A percentile compares a stretch with the other conserved stretches of the same genome.
phyloP scores from a whole-genome alignment of 2,329 filamentous ascomycete genomes.

The Metarhizium guizhouense region DNA sequence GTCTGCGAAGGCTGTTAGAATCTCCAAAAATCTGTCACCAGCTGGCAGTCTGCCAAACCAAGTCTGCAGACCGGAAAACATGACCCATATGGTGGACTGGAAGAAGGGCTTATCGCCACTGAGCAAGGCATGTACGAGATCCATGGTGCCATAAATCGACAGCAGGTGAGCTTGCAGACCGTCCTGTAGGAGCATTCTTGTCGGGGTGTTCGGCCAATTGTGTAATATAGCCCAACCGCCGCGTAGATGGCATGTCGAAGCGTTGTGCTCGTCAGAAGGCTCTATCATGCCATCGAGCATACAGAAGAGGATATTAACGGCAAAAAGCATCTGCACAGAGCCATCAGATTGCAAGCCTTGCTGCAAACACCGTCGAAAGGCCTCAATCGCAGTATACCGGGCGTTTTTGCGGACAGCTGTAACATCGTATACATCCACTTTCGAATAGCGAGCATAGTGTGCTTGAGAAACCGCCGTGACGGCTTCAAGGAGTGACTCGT shows the following conservation, averaged over 20 bases:
- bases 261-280: not conserved
- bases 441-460: not conserved
- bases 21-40: not conserved
- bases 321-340: not conserved
- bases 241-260: not conserved
- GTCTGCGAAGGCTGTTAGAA: not conserved
- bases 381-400: not conserved
- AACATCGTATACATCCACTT: not conserved
- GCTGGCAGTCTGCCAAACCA: not conserved
- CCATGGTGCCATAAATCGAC: not conserved
- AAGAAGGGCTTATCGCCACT: not conserved
- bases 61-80: not conserved
- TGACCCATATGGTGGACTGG: not conserved
- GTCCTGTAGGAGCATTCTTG: not conserved
- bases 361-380: not conserved
- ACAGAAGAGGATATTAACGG: not conserved
- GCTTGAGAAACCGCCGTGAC: not conserved
- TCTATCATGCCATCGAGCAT: not conserved
- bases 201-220: not conserved
- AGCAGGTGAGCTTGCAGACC: not conserved
- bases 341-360: not conserved
- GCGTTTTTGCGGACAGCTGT: not conserved
- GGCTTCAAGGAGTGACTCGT: not conserved
- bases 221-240: not conserved
- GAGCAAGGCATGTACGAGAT: not conserved